Evolutionary conservation across 495 filamentous ascomycete genomes (phyloP), one percentile per base, ranked within the genome.

Genomic region (Collariella sp.): DNA sequence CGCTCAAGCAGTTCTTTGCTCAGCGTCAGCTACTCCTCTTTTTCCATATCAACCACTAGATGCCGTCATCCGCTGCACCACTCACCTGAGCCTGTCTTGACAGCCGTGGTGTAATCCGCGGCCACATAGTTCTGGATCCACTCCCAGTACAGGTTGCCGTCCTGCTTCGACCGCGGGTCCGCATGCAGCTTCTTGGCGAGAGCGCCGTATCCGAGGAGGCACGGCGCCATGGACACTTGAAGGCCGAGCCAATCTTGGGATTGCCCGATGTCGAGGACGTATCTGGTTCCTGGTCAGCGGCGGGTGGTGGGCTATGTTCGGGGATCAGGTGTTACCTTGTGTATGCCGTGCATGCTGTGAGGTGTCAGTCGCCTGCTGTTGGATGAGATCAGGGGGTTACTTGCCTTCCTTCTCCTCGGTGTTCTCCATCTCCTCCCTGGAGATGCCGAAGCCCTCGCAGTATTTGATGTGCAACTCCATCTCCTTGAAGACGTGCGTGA

Each of bases 101-200:
- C 83, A 9, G 87, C 85, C 43, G 83, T 73, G 4, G 71, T 66
- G 58, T 91, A 95, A 64, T 93, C 87, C 15, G 87, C 82, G 5
- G 81, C 83, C 12, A 85, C 80, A 68, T 95, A 95, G 56, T 86
- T 91, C 65, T 88, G 70, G 43, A 96, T 87, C 91, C 91, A 96
- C 46, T 84, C 79, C 83, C 84, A 91, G 71, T 91, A 96, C n/a
- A 70, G 71, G 65, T 94, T 95, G 1, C 79, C 83, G 42, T 84
- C 75, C 43, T 68, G 66, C 47, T 80, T 79, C 3, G 81, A 79
- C 16, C 72, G 64, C 13, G 75, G 65, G 50, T 84, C 77, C 11
- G 71, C 68, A 57, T 83, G 72, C 1, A 95, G 74, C 50, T 84
- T 76, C 46, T 73, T 72, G 7, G 83, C 91, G 59, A 91, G 86